Evolutionary conservation across 495 filamentous ascomycete genomes (phyloP).

Genomic region (Lepraria neglecta): DNA sequence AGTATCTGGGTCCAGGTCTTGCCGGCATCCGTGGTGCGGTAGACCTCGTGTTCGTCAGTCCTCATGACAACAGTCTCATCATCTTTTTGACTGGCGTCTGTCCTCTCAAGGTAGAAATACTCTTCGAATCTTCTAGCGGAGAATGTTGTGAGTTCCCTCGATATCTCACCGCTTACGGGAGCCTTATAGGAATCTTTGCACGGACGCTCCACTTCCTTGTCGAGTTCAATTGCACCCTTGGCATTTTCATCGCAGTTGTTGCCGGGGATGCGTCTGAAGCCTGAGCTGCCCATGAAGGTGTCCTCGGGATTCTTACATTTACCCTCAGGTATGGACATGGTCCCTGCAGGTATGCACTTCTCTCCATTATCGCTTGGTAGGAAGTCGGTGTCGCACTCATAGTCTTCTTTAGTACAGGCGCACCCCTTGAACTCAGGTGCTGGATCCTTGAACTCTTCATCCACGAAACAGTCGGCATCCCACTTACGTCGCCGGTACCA

Average conservation of each 20-base stretch:
- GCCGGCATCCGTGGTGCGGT: conserved; percentile 74
- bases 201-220: conserved; percentile 41
- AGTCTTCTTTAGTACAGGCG: conserved; percentile 74
- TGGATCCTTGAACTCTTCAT: conserved; percentile 73
- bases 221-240: conserved; percentile 39
- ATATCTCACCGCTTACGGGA: conserved; percentile 56
- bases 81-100: conserved; percentile 50
- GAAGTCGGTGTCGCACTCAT: conserved; percentile 93
- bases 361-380: conserved; percentile 54
- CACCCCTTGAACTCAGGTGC: conserved; percentile 59
- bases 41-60: conserved; percentile 57
- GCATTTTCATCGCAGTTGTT: conserved; percentile 66
- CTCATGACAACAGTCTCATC: conserved; percentile 86
- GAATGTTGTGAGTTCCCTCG: conserved; percentile 50
- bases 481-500: conserved; percentile 74
- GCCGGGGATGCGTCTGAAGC: conserved; percentile 87
- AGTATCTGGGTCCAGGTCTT: conserved; percentile 68
- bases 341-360: conserved; percentile 56
- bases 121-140: conserved; percentile 47
- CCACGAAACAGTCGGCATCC: conserved; percentile 81
- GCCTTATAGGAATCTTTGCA: conserved; percentile 47
- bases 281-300: conserved; percentile 76
- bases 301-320: conserved; percentile 60
- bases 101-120: conserved; percentile 80
- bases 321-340: conserved; percentile 46